Evolutionary conservation across 768 basidiomycete species (phyloP).

Genomic region (Termitomyces titanicus): DNA sequence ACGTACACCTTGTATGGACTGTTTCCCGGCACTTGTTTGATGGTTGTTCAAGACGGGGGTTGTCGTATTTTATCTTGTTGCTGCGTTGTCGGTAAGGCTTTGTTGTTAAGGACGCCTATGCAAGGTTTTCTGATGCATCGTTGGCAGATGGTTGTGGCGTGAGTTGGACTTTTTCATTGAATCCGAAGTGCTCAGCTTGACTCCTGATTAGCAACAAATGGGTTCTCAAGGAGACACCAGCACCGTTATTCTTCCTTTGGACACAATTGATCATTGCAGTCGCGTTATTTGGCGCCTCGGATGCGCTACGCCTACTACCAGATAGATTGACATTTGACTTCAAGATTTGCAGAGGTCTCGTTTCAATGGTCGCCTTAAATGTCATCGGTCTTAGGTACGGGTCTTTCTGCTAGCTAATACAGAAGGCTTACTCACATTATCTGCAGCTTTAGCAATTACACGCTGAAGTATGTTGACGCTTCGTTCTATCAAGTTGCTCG

Average conservation of each 20-base stretch:
- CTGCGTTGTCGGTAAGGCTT: conserved; percentile 74
- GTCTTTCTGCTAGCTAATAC: background rate
- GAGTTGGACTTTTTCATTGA: conserved; percentile 16
- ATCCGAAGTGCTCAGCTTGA: conserved; percentile 1
- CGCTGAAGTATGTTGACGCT: conserved; percentile 90
- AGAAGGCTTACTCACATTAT: background rate
- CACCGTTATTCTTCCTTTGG: conserved; percentile 86
- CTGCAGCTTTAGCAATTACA: conserved; percentile 81
- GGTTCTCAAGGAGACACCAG: conserved; percentile 73
- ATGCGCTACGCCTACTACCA: conserved; percentile 61
- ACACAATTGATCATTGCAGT: conserved; percentile 79
- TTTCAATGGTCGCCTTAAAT: conserved; percentile 73
- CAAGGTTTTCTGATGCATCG: background rate
- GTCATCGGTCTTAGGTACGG: conserved; percentile 78
- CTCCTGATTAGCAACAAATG: conserved; percentile 73
- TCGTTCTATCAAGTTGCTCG: conserved; percentile 96
- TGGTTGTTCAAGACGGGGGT: conserved; percentile 52
- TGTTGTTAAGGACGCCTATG: background rate
- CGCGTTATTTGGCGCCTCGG: conserved; percentile 63
- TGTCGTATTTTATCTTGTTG: conserved; percentile 85
- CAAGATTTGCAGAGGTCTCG: conserved; percentile 66
- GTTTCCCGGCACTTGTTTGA: background rate
- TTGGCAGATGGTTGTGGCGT: conserved; percentile 88
- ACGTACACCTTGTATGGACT: conserved; percentile 11
- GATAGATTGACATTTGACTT: conserved; percentile 62